Evolutionary conservation across 2,329 filamentous ascomycete species (phyloP).

Genomic region (Diaporthe vaccinii): DNA sequence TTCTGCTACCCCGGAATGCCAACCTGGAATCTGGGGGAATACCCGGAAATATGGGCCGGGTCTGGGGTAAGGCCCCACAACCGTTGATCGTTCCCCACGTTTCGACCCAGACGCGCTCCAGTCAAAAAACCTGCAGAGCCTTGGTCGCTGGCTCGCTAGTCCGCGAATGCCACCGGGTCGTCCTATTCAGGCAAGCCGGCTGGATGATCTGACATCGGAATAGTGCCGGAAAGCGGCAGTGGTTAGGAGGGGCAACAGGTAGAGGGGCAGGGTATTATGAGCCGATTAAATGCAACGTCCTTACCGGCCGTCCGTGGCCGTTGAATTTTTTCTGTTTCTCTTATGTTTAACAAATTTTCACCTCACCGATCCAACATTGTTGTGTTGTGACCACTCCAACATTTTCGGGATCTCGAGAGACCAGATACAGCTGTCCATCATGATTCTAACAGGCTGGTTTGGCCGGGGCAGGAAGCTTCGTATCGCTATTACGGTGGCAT

Average conservation of each 20-base stretch:
- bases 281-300: neutral
- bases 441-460: constrained; percentile 39
- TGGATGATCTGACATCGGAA: constrained; percentile 16
- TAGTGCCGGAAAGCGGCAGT: neutral
- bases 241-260: neutral
- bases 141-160: neutral
- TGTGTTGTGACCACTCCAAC: neutral
- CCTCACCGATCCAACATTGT: neutral
- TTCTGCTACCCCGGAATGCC: neutral
- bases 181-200: constrained; percentile 35
- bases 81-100: constrained; percentile 14
- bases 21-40: constrained; percentile 29
- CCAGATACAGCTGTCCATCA: neutral
- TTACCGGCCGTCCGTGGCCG: neutral
- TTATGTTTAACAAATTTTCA: neutral
- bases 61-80: constrained; percentile 27
- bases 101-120: constrained; percentile 31
- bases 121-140: neutral
- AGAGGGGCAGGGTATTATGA: neutral
- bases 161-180: neutral
- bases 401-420: neutral
- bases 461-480: constrained; percentile 41
- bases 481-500: constrained; percentile 42
- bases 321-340: neutral
- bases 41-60: constrained; percentile 1